A percentile compares a stretch with the other conserved stretches of the same genome.
phyloP scores from a whole-genome alignment of 495 filamentous ascomycete species.

The Penicillium bovifimosum region DNA sequence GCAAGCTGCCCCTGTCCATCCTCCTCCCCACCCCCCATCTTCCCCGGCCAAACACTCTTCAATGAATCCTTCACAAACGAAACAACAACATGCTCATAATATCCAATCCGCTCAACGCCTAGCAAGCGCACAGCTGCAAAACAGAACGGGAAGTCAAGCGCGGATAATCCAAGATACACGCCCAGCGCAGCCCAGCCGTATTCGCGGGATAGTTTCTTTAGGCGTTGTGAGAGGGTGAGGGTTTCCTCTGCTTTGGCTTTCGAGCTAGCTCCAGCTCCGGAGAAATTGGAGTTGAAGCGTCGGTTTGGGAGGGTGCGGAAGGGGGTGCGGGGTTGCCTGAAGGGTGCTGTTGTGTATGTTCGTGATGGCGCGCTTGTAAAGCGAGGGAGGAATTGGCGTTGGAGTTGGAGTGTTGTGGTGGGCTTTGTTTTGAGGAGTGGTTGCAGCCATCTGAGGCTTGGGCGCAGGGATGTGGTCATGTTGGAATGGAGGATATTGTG shows the following conservation, averaged over 20 bases:
- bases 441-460: too few relatives aligned
- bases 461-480: too few relatives aligned
- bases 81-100: conserved; percentile 47
- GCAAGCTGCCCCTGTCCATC: conserved; percentile 14
- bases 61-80: conserved; percentile 30
- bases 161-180: conserved; percentile 76
- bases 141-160: conserved; percentile 92
- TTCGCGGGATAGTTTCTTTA: conserved; percentile 81
- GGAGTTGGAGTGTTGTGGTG: too few relatives aligned
- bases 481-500: too few relatives aligned
- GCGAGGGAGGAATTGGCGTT: background rate
- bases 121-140: conserved; percentile 78
- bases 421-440: too few relatives aligned
- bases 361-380: background rate
- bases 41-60: conserved; percentile 22
- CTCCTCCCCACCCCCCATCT: conserved; percentile 12
- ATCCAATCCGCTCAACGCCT: conserved; percentile 79
- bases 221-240: conserved; percentile 56
- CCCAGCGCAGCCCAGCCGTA: conserved; percentile 95
- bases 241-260: conserved; percentile 26
- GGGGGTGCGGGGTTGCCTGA: background rate
- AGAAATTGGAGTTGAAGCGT: conserved; percentile 21
- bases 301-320: background rate
- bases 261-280: background rate
- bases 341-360: background rate